These are phyloP conservation scores for Colletotrichum viniferum DNA, from an alignment of 2,329 filamentous ascomycete genomes.

Conservation along the genomic window DNA sequence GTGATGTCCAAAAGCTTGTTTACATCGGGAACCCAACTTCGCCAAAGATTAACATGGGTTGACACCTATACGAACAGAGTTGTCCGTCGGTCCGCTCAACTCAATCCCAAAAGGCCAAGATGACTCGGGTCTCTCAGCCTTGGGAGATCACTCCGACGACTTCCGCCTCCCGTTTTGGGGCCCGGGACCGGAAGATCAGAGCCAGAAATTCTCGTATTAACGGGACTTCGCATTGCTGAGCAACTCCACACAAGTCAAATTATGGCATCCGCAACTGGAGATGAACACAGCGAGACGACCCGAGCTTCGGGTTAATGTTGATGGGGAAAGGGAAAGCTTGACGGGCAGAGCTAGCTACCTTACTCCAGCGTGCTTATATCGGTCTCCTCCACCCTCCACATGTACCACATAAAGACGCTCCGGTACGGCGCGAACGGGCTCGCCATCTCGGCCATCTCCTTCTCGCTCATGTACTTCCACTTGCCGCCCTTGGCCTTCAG, in stretches of 20 bases:
- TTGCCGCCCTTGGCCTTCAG: conserved; percentile 80
- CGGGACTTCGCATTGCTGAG: not conserved
- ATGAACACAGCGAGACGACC: not conserved
- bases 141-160: not conserved
- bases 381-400: conserved; percentile 87
- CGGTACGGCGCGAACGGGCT: conserved; percentile 86
- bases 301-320: not conserved
- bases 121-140: not conserved
- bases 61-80: not conserved
- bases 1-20: conserved; percentile 6
- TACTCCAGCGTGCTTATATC: conserved; percentile 68
- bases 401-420: conserved; percentile 97
- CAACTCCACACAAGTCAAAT: not conserved
- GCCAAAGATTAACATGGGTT: not conserved
- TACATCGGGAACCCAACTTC: not conserved
- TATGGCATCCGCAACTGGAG: not conserved
- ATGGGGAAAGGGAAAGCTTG: not conserved
- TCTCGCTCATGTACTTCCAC: conserved; percentile 97
- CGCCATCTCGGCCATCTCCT: conserved; percentile 86
- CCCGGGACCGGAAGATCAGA: not conserved
- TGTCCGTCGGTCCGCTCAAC: not conserved
- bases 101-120: not conserved
- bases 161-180: not conserved
- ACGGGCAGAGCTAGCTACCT: conserved; percentile 24
- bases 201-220: not conserved